These are phyloP conservation scores for Porcisia deanei DNA, from an alignment of 208 protist species.

Conservation along the genomic window DNA sequence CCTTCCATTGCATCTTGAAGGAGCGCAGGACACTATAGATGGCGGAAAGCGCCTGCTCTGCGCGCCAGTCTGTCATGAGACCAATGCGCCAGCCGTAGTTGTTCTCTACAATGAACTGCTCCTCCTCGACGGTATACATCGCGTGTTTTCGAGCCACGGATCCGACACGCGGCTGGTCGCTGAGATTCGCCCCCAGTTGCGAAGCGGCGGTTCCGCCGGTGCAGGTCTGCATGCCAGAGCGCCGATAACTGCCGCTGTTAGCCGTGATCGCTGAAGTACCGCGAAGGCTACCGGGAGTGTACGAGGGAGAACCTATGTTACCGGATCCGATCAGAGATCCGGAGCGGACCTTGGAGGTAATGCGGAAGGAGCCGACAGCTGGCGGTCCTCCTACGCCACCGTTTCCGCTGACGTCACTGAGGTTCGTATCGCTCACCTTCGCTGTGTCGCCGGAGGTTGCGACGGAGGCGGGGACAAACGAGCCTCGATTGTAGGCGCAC, in stretches of 20 bases:
- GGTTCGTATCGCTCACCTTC: conserved; percentile 26
- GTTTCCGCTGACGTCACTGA: conserved; percentile 15
- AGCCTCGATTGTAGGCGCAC: conserved; percentile 70
- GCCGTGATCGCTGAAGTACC: background rate
- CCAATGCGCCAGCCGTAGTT: conserved; percentile 90
- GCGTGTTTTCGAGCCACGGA: conserved; percentile 76
- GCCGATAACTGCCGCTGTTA: conserved; percentile 22
- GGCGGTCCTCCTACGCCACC: conserved; percentile 11
- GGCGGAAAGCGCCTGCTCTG: conserved; percentile 38
- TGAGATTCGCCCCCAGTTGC: conserved; percentile 42
- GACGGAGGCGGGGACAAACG: conserved; percentile 73
- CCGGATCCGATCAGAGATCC: conserved; percentile 25
- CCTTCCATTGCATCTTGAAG: conserved; percentile 88
- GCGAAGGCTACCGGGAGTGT: conserved; percentile 29
- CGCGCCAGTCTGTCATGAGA: conserved; percentile 83
- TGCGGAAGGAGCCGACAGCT: conserved; percentile 52
- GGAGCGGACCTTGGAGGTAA: conserved; percentile 28
- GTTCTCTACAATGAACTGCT: conserved; percentile 78
- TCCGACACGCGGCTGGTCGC: conserved; percentile 65
- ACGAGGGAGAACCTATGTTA: conserved; percentile 26
- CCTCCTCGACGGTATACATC: conserved; percentile 78
- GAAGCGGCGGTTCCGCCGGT: conserved; percentile 26
- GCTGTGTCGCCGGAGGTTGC: conserved; percentile 23
- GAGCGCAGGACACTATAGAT: conserved; percentile 69
- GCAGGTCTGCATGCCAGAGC: conserved; percentile 18